A percentile compares a stretch with the other conserved stretches of the same genome.
Evolutionary conservation across 495 filamentous ascomycete species (phyloP).

Genomic region (Bacidia rubella): DNA sequence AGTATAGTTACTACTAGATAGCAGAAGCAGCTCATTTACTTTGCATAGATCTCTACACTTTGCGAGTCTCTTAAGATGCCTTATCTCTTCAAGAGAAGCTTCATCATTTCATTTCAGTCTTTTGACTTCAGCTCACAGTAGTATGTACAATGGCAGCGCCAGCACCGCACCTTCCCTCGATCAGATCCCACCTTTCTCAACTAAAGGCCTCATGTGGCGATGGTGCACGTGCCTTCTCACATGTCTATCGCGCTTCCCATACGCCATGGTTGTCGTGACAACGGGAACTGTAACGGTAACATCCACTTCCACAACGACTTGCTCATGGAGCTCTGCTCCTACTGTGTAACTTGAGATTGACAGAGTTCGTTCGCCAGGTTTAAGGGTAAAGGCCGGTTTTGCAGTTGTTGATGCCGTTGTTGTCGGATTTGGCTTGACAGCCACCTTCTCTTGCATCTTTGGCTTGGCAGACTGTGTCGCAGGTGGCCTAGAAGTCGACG

Average conservation of each 20-base stretch:
- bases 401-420: conserved; percentile 11
- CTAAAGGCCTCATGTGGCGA: background rate
- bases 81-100: too few species aligned
- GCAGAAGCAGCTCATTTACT: background rate
- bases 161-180: background rate
- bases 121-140: too few species aligned
- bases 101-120: too few species aligned
- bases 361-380: background rate
- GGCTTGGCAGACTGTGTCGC: background rate
- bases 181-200: background rate
- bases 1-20: background rate
- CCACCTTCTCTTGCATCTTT: background rate
- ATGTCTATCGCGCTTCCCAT: background rate
- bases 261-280: background rate
- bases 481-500: background rate
- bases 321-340: conserved; percentile 23
- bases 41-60: too few species aligned
- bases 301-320: conserved; percentile 27
- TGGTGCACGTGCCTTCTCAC: conserved; percentile 1
- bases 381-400: conserved; percentile 13
- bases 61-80: too few species aligned
- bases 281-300: conserved; percentile 20
- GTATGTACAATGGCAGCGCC: background rate
- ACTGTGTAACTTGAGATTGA: conserved; percentile 20
- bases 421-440: conserved; percentile 8